Percentiles rank a stretch among this genome's conserved stretches.
phyloP scores from a whole-genome alignment of 352 stramenopile genomes.

The Globisporangium mamillatum region DNA sequence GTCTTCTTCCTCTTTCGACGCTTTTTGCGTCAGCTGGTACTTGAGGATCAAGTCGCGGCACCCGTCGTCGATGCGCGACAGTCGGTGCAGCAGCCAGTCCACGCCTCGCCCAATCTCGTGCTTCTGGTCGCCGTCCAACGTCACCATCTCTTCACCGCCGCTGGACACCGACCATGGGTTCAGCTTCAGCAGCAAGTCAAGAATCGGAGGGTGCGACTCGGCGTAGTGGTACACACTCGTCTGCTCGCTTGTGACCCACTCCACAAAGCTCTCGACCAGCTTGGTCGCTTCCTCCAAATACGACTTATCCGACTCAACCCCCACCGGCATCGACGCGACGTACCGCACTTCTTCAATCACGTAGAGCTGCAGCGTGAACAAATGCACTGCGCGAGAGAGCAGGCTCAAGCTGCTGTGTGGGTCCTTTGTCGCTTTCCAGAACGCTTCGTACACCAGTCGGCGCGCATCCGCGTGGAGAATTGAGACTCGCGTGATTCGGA shows the following conservation, averaged over 20 bases:
- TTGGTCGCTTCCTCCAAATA: constrained; percentile 42
- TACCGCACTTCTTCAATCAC: constrained; percentile 77
- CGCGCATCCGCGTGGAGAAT: constrained; percentile 62
- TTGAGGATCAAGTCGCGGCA: constrained; percentile 50
- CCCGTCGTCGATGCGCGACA: constrained; percentile 43
- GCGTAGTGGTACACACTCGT: constrained; percentile 26
- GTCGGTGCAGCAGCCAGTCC: constrained; percentile 73
- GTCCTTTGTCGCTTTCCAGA: constrained; percentile 60
- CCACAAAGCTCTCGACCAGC: constrained; percentile 52
- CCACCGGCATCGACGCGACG: constrained; percentile 43
- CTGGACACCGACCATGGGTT: constrained; percentile 68
- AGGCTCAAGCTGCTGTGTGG: constrained; percentile 60
- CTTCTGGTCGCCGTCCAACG: constrained; percentile 78
- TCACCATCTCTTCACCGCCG: constrained; percentile 50
- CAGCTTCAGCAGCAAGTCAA: constrained; percentile 65
- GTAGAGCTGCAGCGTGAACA: constrained; percentile 83
- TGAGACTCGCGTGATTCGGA: constrained; percentile 49
- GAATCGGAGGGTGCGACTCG: constrained; percentile 35
- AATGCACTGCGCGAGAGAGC: constrained; percentile 64
- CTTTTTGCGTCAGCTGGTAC: constrained; percentile 57
- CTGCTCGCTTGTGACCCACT: constrained; percentile 55
- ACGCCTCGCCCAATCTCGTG: constrained; percentile 78
- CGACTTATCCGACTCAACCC: constrained; percentile 36
- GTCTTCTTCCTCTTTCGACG: constrained; percentile 64
- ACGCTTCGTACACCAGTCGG: constrained; percentile 65